Conservation (phyloP, 2,329 filamentous ascomycete genomes). For the Neurospora sp. region DNA sequence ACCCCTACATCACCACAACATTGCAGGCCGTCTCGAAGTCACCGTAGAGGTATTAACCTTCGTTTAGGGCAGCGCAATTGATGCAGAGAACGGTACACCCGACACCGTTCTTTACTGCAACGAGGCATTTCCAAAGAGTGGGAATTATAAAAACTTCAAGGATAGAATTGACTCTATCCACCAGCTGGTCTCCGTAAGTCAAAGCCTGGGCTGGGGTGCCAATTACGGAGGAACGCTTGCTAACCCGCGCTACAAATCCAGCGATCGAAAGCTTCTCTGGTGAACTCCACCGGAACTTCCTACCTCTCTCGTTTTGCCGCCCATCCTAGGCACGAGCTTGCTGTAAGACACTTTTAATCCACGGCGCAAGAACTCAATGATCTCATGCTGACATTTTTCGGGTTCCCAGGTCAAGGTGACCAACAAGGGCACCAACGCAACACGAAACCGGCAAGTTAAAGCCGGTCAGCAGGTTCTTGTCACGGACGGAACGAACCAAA, state of each 20-base stretch:
- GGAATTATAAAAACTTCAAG: background rate
- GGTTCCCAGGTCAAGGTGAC: background rate
- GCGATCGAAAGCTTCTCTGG: background rate
- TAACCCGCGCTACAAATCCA: background rate
- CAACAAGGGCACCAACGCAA: background rate
- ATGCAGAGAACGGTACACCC: background rate
- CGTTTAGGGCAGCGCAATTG: background rate
- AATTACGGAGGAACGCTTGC: background rate
- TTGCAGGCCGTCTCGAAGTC: background rate
- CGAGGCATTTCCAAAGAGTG: background rate
- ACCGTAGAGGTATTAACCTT: background rate
- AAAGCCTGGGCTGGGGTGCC: background rate
- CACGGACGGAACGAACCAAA: background rate
- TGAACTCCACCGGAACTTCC: background rate
- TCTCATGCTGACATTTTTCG: background rate
- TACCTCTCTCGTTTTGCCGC: background rate
- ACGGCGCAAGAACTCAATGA: background rate
- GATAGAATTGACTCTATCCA: background rate
- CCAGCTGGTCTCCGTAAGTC: background rate
- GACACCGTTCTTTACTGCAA: background rate
- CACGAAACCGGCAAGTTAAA: background rate
- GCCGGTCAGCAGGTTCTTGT: background rate
- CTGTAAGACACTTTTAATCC: background rate
- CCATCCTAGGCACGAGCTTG: background rate
- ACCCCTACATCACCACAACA: background rate